Conservation (phyloP, 2,329 filamentous ascomycete species). For the Colletotrichum tabaci region DNA sequence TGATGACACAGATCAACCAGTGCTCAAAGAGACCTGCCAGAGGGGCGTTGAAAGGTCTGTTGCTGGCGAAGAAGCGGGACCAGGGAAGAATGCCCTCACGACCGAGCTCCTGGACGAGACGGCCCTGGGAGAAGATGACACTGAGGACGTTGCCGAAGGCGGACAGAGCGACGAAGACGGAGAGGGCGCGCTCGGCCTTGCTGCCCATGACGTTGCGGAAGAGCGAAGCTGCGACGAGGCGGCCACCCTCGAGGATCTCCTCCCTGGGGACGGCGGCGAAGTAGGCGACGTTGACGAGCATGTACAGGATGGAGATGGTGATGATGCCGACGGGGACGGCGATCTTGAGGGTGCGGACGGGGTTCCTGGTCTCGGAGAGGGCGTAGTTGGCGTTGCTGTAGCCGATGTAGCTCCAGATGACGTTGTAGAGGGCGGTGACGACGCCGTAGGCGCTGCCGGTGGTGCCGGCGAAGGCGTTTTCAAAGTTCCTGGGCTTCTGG, state of each 20-base stretch:
- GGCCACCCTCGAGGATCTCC: constrained; percentile 66
- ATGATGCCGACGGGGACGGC: constrained; percentile 74
- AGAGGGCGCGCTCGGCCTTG: constrained; percentile 70
- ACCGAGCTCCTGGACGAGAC: constrained; percentile 76
- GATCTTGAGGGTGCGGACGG: constrained; percentile 74
- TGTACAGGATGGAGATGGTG: constrained; percentile 73
- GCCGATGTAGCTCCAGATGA: constrained; percentile 79
- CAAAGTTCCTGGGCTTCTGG: constrained; percentile 73
- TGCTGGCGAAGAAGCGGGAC: constrained; percentile 74
- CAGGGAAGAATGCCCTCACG: constrained; percentile 77
- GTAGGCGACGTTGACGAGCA: constrained; percentile 78
- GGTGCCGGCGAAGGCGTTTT: constrained; percentile 75
- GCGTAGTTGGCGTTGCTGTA: constrained; percentile 80
- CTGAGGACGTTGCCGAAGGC: constrained; percentile 78
- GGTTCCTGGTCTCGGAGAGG: constrained; percentile 76
- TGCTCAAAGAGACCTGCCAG: constrained; percentile 74
- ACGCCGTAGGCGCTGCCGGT: constrained; percentile 76
- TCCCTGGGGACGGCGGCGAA: constrained; percentile 71
- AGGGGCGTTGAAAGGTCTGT: constrained; percentile 74
- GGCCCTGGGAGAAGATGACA: constrained; percentile 78
- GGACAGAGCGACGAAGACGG: constrained; percentile 77
- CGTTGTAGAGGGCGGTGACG: constrained; percentile 80
- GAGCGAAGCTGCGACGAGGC: constrained; percentile 67
- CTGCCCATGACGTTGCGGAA: constrained; percentile 71
- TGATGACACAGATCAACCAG: constrained; percentile 75